A percentile compares a stretch with the other conserved stretches of the same genome.
Conservation (phyloP, 352 stramenopile genomes). For the Phytophthora quininea region DNA sequence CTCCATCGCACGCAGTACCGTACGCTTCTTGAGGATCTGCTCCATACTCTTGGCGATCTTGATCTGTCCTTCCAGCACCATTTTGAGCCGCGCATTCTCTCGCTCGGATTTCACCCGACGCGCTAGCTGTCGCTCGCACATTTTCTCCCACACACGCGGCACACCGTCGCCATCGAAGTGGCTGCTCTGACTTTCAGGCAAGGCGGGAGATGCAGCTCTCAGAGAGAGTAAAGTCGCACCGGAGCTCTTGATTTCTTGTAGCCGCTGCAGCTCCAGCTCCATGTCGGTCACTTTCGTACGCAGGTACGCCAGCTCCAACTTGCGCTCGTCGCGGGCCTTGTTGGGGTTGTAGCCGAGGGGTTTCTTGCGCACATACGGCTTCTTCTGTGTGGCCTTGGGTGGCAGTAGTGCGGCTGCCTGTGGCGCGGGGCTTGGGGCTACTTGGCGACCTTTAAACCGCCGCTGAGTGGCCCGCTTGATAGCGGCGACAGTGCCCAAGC, state of each 20-base stretch:
- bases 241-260: constrained; percentile 15
- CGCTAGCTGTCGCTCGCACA: constrained; percentile 21
- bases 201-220: no score
- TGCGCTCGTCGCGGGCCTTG: constrained; percentile 32
- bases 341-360: constrained; percentile 34
- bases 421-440: constrained; percentile 15
- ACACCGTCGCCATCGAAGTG: neutral
- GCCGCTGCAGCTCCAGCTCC: constrained; percentile 18
- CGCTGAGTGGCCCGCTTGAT: constrained; percentile 17
- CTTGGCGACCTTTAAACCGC: constrained; percentile 22
- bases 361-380: constrained; percentile 27
- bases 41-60: constrained; percentile 31
- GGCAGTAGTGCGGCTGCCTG: neutral
- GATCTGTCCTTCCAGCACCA: constrained; percentile 27
- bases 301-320: constrained; percentile 24
- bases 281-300: constrained; percentile 22
- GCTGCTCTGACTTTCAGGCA: neutral
- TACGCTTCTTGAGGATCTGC: constrained; percentile 31
- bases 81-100: constrained; percentile 34
- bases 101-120: constrained; percentile 20
- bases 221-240: no score
- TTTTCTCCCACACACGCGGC: constrained; percentile 30
- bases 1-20: constrained; percentile 8
- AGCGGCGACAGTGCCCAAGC: neutral
- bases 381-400: constrained; percentile 18